Conservation (phyloP, 2,329 filamentous ascomycete genomes). For the Colletotrichum aenigma region DNA sequence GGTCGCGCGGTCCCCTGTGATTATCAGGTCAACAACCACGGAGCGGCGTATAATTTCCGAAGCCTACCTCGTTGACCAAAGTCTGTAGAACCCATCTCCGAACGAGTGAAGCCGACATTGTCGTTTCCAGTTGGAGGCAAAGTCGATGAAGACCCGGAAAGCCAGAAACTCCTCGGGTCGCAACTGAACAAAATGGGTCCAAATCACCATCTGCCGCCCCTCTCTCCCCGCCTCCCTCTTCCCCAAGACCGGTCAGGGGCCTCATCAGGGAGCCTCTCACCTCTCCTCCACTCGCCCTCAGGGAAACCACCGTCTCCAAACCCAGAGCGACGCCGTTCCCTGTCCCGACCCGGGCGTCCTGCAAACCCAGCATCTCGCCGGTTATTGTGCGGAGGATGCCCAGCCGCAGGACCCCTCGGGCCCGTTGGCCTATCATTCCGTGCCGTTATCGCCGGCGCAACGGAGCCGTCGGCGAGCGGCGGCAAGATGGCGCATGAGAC, state of each 20-base stretch:
- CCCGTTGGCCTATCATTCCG: slow-evolving; percentile 46
- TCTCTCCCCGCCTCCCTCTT: slow-evolving; percentile 46
- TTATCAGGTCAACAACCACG: neutral
- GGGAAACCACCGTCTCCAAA: slow-evolving; percentile 42
- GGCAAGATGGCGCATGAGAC: slow-evolving; percentile 82
- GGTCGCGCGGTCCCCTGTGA: neutral
- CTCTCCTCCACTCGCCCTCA: slow-evolving; percentile 69
- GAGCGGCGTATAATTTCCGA: neutral
- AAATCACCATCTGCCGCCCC: slow-evolving; percentile 33
- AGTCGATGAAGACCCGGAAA: neutral
- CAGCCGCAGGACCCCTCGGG: slow-evolving; percentile 21
- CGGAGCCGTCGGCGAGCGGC: slow-evolving; percentile 74
- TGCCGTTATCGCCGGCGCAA: slow-evolving; percentile 66
- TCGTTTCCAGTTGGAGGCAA: neutral
- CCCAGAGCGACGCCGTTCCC: slow-evolving; percentile 40
- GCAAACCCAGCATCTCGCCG: slow-evolving; percentile 18
- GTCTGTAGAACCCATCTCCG: neutral
- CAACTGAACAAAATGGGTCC: neutral
- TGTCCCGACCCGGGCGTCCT: slow-evolving; percentile 37
- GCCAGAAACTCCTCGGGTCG: neutral
- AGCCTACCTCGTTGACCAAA: neutral
- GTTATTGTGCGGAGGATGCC: neutral
- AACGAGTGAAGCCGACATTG: neutral
- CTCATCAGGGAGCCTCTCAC: slow-evolving; percentile 64
- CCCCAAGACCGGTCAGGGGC: slow-evolving; percentile 37